phyloP scores from a whole-genome alignment of 177 flowering plant genomes.

The Tripterygium wilfordii region DNA sequence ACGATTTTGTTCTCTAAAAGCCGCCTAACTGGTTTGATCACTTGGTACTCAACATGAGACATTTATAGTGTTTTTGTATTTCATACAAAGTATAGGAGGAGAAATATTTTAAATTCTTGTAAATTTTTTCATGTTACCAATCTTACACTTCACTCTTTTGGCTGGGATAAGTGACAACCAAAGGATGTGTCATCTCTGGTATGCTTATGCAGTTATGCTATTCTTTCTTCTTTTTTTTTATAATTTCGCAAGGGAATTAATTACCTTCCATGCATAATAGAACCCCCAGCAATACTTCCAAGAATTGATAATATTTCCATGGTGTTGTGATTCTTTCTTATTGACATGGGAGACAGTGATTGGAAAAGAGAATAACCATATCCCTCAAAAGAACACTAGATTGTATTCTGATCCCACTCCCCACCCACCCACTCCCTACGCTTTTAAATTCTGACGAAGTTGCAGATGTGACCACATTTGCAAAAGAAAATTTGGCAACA shows the following conservation, averaged over 20 bases:
- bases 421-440: constrained; percentile 19
- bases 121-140: too few relatives aligned
- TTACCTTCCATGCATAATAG: neutral
- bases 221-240: neutral
- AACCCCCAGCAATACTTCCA: neutral
- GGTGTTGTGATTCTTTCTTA: constrained; percentile 50
- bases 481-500: constrained; percentile 7
- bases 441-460: constrained; percentile 23
- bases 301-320: constrained; percentile 12
- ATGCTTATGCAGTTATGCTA: neutral
- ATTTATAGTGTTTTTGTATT: too few relatives aligned
- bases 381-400: constrained; percentile 16
- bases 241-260: neutral
- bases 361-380: constrained; percentile 31
- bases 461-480: constrained; percentile 30
- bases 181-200: neutral
- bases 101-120: too few relatives aligned
- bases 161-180: neutral
- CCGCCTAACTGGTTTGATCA: too few relatives aligned
- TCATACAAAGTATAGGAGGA: too few relatives aligned
- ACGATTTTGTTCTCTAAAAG: too few relatives aligned
- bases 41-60: too few relatives aligned
- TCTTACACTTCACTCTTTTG: neutral
- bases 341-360: constrained; percentile 43
- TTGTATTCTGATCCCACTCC: constrained; percentile 51